These are phyloP conservation scores for Paraphoma sp. DNA, from an alignment of 2,329 filamentous ascomycete genomes.

Conservation along the genomic window DNA sequence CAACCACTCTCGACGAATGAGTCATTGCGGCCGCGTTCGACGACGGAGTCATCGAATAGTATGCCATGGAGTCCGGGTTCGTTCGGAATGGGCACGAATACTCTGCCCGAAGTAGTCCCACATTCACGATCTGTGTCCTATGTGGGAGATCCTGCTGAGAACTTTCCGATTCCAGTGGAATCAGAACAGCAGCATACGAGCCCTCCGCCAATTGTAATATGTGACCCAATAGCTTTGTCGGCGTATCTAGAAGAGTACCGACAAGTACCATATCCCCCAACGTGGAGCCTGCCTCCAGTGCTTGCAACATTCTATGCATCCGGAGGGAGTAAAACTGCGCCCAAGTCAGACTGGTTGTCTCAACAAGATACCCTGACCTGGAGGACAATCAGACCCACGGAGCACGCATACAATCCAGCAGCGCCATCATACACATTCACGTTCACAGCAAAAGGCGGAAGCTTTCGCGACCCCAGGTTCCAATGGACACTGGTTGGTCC, in stretches of 20 bases:
- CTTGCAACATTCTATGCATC: conserved; percentile 31
- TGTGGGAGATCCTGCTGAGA: conserved; percentile 8
- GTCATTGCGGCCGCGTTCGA: conserved; percentile 11
- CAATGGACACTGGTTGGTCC: conserved; percentile 36
- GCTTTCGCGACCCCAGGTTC: conserved; percentile 30
- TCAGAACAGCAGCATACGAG: conserved; percentile 4
- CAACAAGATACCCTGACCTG: conserved; percentile 27
- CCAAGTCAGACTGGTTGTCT: conserved; percentile 35
- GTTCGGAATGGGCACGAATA: conserved; percentile 14
- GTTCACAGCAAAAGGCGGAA: conserved; percentile 33
- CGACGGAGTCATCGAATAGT: conserved; percentile 19
- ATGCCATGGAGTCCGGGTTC: conserved; percentile 24
- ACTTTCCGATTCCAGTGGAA: conserved; percentile 16
- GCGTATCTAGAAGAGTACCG: conserved; percentile 36
- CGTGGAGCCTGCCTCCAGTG: conserved; percentile 34
- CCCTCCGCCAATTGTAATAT: conserved; percentile 4
- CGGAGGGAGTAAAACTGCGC: conserved; percentile 4
- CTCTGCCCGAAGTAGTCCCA: conserved; percentile 21
- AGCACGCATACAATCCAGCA: conserved; percentile 15
- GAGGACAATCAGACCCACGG: conserved; percentile 24
- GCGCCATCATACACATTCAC: conserved; percentile 28
- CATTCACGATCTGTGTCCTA: neutral
- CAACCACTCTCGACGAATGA: conserved; percentile 7
- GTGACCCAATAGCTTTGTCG: conserved; percentile 21
- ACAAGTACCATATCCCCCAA: conserved; percentile 39